These are phyloP conservation scores for Imleria badia DNA, from an alignment of 768 basidiomycete species.

Conservation along the genomic window DNA sequence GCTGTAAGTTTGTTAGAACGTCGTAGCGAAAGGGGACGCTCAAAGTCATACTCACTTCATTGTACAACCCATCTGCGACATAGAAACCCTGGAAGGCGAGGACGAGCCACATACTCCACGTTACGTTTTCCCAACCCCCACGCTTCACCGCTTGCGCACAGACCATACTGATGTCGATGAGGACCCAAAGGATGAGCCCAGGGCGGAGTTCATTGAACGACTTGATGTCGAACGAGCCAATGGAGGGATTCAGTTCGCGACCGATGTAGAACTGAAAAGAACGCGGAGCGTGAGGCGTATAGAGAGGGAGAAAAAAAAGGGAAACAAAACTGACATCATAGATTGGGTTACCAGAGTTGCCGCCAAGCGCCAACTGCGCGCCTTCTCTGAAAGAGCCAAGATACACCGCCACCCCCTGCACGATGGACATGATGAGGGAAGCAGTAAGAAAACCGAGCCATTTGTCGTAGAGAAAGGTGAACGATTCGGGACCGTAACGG, in stretches of 20 bases:
- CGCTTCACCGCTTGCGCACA: constrained; percentile 87
- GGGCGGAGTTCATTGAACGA: constrained; percentile 49
- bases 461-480: constrained; percentile 90
- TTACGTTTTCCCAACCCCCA: constrained; percentile 59
- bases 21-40: not conserved
- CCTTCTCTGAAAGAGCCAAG: constrained; percentile 63
- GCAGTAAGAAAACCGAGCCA: constrained; percentile 90
- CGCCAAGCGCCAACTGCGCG: constrained; percentile 85
- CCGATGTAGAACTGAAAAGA: constrained; percentile 83
- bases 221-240: constrained; percentile 75
- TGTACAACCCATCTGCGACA: constrained; percentile 82
- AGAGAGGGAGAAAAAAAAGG: not conserved
- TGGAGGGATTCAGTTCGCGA: constrained; percentile 89
- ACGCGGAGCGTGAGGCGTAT: not conserved
- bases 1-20: constrained; percentile 40
- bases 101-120: constrained; percentile 92
- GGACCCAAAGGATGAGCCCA: constrained; percentile 83
- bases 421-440: constrained; percentile 70
- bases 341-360: constrained; percentile 81
- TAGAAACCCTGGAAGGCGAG: constrained; percentile 85
- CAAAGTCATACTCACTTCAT: constrained; percentile 62
- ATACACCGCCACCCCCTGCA: constrained; percentile 75
- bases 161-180: constrained; percentile 87
- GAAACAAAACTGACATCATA: constrained; percentile 72
- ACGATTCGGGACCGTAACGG: constrained; percentile 71